Percentiles rank a stretch among this genome's conserved stretches.
Evolutionary conservation across 805 yeast species (phyloP).

Genomic region (Zygosaccharomyces lentus): DNA sequence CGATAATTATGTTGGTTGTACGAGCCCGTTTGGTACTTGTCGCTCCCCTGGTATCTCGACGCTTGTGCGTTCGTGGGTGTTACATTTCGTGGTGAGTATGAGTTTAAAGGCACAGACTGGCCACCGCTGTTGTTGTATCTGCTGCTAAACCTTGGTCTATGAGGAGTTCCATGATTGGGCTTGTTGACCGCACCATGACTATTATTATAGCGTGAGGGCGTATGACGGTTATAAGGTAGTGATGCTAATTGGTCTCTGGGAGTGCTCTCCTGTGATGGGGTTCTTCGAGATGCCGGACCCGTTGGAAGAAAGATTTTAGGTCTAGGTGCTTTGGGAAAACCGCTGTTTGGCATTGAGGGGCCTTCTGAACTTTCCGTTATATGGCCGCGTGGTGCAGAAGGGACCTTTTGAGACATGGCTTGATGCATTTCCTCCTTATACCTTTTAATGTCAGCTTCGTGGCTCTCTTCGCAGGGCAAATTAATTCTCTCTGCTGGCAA

Average conservation of each 20-base stretch:
- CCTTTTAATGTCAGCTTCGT: conserved; percentile 74
- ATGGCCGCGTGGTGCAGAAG: conserved; percentile 35
- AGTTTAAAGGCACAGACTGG: neutral
- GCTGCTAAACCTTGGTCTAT: conserved; percentile 2
- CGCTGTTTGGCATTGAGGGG: neutral
- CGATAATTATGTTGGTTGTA: conserved; percentile 3
- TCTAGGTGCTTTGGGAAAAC: conserved; percentile 12
- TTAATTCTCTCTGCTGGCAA: conserved; percentile 52
- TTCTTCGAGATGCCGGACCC: conserved; percentile 11
- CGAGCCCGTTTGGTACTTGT: conserved; percentile 2
- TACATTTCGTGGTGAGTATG: neutral
- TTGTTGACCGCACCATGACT: neutral
- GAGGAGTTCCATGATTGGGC: neutral
- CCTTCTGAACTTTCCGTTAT: conserved; percentile 14
- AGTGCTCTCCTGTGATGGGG: neutral
- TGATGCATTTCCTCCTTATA: conserved; percentile 42
- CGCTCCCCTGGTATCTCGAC: conserved; percentile 11
- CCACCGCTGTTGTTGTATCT: conserved; percentile 4
- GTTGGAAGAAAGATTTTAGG: conserved; percentile 9
- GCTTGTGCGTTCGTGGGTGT: conserved; percentile 9
- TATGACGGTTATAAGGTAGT: conserved; percentile 6
- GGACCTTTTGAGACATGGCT: conserved; percentile 33
- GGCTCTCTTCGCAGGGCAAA: conserved; percentile 79
- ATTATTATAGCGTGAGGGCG: conserved; percentile 9
- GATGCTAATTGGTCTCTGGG: conserved; percentile 1